Conservation (phyloP, 2,329 filamentous ascomycete genomes). For the Botryotinia convoluta region DNA sequence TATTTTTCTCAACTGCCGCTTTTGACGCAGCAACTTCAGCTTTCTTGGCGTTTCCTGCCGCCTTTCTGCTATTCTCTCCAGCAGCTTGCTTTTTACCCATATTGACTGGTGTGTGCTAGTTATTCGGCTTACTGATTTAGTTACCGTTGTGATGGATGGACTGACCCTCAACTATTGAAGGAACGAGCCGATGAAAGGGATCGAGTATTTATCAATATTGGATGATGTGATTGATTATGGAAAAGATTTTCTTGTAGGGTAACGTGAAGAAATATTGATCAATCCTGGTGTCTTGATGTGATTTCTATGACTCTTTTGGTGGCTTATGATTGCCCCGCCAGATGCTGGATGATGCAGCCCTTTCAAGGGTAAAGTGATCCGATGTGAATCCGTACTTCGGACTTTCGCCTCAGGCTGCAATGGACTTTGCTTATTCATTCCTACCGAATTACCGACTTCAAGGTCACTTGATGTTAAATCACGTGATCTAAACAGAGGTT, state of each 20-base stretch:
- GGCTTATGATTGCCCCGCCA: conserved; percentile 14
- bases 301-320: conserved; percentile 11
- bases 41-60: conserved; percentile 84
- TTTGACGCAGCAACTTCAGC: conserved; percentile 83
- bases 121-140: conserved; percentile 14
- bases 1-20: conserved; percentile 65
- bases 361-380: background rate
- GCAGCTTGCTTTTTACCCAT: conserved; percentile 72
- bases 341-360: background rate
- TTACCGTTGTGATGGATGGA: background rate
- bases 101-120: conserved; percentile 28
- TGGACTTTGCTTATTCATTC: background rate
- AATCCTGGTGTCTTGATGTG: background rate
- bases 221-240: background rate
- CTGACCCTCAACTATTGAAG: conserved; percentile 1
- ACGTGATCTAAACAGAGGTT: background rate
- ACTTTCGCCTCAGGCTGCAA: background rate
- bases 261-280: conserved; percentile 12
- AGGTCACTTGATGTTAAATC: background rate
- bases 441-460: background rate
- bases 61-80: conserved; percentile 85
- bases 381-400: background rate
- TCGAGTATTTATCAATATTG: conserved; percentile 1
- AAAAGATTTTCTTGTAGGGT: conserved; percentile 7
- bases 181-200: conserved; percentile 5